Conservation (phyloP, 2,329 filamentous ascomycete genomes). For the Arachnopeziza araneosa region DNA sequence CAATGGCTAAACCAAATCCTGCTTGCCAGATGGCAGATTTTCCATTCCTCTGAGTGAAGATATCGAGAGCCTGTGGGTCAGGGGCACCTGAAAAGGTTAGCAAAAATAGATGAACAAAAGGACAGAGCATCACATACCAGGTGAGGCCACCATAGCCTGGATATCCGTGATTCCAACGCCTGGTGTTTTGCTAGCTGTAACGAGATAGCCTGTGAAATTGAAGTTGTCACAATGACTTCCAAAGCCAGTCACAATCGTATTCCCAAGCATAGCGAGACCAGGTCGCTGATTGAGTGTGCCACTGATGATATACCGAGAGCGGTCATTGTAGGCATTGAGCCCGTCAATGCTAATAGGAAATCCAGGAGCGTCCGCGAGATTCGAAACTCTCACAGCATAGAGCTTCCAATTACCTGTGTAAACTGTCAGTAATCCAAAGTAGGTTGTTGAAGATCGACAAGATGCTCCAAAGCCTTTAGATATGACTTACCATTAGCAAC, state of each 20-base stretch:
- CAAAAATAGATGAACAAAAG: neutral
- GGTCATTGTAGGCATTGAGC: constrained; percentile 2
- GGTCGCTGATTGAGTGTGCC: constrained; percentile 5
- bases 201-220: constrained; percentile 9
- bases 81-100: neutral
- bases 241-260: constrained; percentile 4
- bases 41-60: neutral
- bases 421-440: constrained; percentile 3
- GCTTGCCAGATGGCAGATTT: constrained; percentile 9
- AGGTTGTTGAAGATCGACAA: constrained; percentile 4
- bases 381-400: constrained; percentile 14
- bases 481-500: neutral
- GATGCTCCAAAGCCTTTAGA: neutral
- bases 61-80: neutral
- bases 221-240: constrained; percentile 10
- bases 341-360: constrained; percentile 15
- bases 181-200: neutral
- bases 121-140: neutral
- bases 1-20: constrained; percentile 5
- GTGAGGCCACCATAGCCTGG: constrained; percentile 8
- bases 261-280: constrained; percentile 7
- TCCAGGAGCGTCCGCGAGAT: constrained; percentile 7
- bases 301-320: constrained; percentile 5
- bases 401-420: constrained; percentile 14
- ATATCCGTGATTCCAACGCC: constrained; percentile 1